Conservation (phyloP, 2,329 filamentous ascomycete species). For the Sporothrix humicola region DNA sequence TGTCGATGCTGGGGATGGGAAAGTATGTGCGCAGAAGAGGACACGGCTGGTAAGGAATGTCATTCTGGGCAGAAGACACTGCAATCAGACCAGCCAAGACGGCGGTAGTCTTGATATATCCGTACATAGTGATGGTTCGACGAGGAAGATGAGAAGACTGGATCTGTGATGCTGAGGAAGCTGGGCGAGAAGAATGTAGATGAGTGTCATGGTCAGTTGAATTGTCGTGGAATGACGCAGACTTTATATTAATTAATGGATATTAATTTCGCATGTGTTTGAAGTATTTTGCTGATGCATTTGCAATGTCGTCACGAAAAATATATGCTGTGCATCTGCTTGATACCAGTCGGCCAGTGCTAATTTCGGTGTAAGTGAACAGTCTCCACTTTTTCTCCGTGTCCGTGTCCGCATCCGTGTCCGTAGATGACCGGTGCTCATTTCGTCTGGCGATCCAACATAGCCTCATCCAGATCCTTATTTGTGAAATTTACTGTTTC, state of each 20-base stretch:
- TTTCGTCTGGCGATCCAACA: background rate
- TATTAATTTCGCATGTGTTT: too few species aligned
- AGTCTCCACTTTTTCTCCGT: background rate
- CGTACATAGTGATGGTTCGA: background rate
- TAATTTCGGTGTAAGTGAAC: background rate
- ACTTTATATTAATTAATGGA: too few species aligned
- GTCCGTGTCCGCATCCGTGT: conserved; percentile 17
- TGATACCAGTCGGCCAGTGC: too few species aligned
- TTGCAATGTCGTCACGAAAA: too few species aligned
- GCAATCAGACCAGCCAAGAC: background rate
- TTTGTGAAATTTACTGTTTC: too few species aligned
- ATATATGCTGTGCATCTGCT: too few species aligned
- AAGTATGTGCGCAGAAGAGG: conserved; percentile 2
- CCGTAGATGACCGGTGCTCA: conserved; percentile 1
- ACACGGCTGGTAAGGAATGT: conserved; percentile 5
- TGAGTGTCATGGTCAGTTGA: too few species aligned
- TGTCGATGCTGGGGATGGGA: background rate
- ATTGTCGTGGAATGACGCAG: too few species aligned
- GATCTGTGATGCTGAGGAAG: too few species aligned
- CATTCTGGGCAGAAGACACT: background rate
- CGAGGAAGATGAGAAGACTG: too few species aligned
- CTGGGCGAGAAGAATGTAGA: too few species aligned
- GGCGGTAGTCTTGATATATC: background rate
- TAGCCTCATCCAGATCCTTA: background rate
- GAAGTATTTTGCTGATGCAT: too few species aligned